phyloP scores from a whole-genome alignment of 192 early-diverging fungal genomes.

The Podila horticola region DNA sequence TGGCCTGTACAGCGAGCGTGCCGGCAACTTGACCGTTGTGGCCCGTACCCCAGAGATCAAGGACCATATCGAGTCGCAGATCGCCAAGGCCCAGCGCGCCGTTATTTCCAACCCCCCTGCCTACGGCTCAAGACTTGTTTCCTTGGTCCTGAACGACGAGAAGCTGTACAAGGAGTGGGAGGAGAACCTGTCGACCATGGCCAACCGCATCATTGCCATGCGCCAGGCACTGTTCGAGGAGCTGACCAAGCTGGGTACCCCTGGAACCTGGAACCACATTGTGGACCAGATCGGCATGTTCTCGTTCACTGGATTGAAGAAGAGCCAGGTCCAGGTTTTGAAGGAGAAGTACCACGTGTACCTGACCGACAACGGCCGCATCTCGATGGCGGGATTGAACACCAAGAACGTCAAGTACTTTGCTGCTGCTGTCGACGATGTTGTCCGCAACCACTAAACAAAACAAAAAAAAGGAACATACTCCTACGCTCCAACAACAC shows the following conservation, averaged over 20 bases:
- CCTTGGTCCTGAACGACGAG: constrained; percentile 83
- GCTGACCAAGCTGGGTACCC: constrained; percentile 80
- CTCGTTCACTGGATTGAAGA: constrained; percentile 89
- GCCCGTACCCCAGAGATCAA: constrained; percentile 60
- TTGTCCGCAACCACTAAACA: constrained; percentile 74
- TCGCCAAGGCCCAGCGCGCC: constrained; percentile 85
- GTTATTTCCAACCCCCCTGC: constrained; percentile 92
- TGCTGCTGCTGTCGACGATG: constrained; percentile 90
- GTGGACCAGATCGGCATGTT: constrained; percentile 99
- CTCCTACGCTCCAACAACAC: not conserved
- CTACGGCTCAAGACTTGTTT: constrained; percentile 91
- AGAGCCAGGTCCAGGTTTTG: constrained; percentile 80
- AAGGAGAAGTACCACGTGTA: constrained; percentile 92
- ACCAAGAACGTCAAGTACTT: constrained; percentile 88
- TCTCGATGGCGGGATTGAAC: constrained; percentile 95
- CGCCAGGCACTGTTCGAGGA: constrained; percentile 72
- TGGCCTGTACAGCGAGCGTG: constrained; percentile 94
- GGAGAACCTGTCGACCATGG: constrained; percentile 82
- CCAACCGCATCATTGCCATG: constrained; percentile 92
- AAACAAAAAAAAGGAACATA: constrained; percentile 9
- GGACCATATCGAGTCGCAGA: constrained; percentile 78
- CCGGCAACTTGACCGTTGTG: constrained; percentile 88
- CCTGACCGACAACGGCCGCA: constrained; percentile 94
- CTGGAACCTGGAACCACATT: constrained; percentile 97
- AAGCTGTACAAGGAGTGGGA: constrained; percentile 88